A percentile compares a stretch with the other conserved stretches of the same genome.
Evolutionary conservation across 495 filamentous ascomycete species (phyloP).

Genomic region (Lepraria neglecta): DNA sequence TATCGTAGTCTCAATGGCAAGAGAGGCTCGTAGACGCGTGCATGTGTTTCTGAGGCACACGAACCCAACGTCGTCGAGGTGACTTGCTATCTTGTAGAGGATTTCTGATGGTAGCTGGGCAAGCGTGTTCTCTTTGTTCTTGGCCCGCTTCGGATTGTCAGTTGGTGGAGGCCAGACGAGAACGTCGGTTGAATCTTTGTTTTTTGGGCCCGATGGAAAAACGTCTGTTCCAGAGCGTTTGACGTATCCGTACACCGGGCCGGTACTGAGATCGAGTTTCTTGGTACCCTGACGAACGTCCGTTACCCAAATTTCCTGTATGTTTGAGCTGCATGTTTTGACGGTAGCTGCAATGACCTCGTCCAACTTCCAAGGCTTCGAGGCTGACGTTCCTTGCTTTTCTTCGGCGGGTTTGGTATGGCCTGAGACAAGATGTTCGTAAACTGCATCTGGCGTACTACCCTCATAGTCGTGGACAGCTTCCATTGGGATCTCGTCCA

Average conservation of each 20-base stretch:
- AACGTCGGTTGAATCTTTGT: background rate
- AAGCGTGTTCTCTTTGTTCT: background rate
- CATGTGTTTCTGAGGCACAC: slow-evolving; percentile 10
- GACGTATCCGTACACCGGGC: background rate
- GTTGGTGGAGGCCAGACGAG: background rate
- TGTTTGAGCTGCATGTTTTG: background rate
- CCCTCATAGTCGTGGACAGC: no score
- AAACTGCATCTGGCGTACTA: no score
- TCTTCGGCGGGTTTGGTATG: background rate
- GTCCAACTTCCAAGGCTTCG: background rate
- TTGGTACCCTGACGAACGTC: background rate
- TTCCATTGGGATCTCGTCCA: no score
- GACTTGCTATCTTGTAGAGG: slow-evolving; percentile 10
- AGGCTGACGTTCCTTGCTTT: background rate
- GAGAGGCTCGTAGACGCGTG: background rate
- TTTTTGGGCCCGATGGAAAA: no score
- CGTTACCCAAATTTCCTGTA: background rate
- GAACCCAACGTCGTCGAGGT: slow-evolving; percentile 11
- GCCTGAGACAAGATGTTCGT: no score
- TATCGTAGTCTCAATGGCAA: background rate
- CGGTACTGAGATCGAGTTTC: background rate
- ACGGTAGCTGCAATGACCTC: background rate
- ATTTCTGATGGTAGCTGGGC: background rate
- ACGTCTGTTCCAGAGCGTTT: background rate
- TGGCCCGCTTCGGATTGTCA: background rate